phyloP scores from a whole-genome alignment of 495 filamentous ascomycete genomes.

The Hypoxylon fuscum region DNA sequence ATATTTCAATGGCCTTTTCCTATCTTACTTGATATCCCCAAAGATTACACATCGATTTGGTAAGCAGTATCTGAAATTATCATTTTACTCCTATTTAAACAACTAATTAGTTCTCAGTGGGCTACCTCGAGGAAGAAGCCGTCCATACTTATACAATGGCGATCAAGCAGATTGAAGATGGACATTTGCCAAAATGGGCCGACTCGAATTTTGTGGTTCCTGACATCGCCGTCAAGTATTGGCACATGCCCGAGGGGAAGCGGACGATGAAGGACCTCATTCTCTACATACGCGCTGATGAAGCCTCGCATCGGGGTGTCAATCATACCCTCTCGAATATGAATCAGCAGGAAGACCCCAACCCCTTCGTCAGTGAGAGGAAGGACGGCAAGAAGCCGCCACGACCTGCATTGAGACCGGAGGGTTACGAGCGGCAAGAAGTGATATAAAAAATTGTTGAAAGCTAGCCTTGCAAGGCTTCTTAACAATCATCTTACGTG shows the following conservation, averaged over 20 bases:
- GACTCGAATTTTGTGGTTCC: slow-evolving; percentile 75
- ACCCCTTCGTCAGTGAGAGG: slow-evolving; percentile 85
- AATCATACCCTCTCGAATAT: slow-evolving; percentile 94
- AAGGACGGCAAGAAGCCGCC: slow-evolving; percentile 65
- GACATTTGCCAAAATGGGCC: slow-evolving; percentile 82
- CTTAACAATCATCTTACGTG: neutral
- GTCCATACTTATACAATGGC: slow-evolving; percentile 93
- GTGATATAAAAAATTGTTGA: slow-evolving; percentile 64
- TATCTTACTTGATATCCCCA: slow-evolving; percentile 88
- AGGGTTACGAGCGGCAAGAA: slow-evolving; percentile 86
- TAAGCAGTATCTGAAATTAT: slow-evolving; percentile 68
- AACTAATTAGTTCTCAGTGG: slow-evolving; percentile 78
- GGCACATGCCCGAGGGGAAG: slow-evolving; percentile 87
- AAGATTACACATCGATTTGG: slow-evolving; percentile 89
- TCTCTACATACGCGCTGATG: slow-evolving; percentile 89
- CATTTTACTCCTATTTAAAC: slow-evolving; percentile 73
- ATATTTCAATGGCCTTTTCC: slow-evolving; percentile 94
- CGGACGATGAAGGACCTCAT: slow-evolving; percentile 87
- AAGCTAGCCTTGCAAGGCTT: neutral
- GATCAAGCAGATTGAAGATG: slow-evolving; percentile 84
- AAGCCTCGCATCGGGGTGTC: slow-evolving; percentile 96
- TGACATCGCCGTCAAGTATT: slow-evolving; percentile 88
- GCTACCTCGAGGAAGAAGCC: slow-evolving; percentile 96
- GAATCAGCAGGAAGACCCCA: slow-evolving; percentile 82
- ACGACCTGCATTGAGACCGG: slow-evolving; percentile 69